Evolutionary conservation across 192 early-diverging fungal genomes (phyloP).

Genomic region (Entomortierella chlamydospora): DNA sequence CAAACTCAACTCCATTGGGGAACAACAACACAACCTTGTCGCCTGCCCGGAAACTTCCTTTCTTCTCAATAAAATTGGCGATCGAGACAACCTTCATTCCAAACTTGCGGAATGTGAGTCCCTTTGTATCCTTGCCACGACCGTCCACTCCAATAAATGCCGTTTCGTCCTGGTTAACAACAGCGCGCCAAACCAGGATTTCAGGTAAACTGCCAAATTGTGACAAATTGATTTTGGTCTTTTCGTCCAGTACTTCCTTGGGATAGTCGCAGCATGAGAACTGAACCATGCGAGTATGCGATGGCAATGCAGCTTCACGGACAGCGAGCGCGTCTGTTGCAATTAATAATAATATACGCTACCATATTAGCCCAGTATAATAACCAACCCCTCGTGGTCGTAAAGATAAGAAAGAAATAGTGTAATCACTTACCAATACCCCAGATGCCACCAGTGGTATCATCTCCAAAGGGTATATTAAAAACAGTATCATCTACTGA

Average conservation of each 20-base stretch:
- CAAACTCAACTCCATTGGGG: conserved; percentile 76
- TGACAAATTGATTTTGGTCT: conserved; percentile 72
- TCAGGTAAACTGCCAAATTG: conserved; percentile 78
- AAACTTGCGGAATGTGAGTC: conserved; percentile 79
- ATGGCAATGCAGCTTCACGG: conserved; percentile 40
- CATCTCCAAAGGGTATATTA: conserved; percentile 68
- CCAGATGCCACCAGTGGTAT: conserved; percentile 63
- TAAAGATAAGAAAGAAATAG: neutral
- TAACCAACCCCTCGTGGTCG: neutral
- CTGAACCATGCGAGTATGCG: conserved; percentile 64
- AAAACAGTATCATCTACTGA: conserved; percentile 71
- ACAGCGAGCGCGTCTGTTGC: conserved; percentile 43
- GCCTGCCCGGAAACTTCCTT: conserved; percentile 62
- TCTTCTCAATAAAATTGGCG: conserved; percentile 73
- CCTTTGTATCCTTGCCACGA: conserved; percentile 69
- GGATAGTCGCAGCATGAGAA: conserved; percentile 78
- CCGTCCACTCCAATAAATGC: conserved; percentile 72
- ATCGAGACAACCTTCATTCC: conserved; percentile 71
- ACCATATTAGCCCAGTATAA: neutral
- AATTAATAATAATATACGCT: neutral
- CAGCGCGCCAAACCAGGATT: conserved; percentile 80
- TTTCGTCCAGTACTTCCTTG: conserved; percentile 75
- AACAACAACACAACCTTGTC: conserved; percentile 74
- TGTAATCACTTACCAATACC: conserved; percentile 28
- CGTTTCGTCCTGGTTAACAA: conserved; percentile 69